Base-by-base conservation (phyloP, 2,329 filamentous ascomycete genomes). In the Plectosphaerella cucumerina region DNA sequence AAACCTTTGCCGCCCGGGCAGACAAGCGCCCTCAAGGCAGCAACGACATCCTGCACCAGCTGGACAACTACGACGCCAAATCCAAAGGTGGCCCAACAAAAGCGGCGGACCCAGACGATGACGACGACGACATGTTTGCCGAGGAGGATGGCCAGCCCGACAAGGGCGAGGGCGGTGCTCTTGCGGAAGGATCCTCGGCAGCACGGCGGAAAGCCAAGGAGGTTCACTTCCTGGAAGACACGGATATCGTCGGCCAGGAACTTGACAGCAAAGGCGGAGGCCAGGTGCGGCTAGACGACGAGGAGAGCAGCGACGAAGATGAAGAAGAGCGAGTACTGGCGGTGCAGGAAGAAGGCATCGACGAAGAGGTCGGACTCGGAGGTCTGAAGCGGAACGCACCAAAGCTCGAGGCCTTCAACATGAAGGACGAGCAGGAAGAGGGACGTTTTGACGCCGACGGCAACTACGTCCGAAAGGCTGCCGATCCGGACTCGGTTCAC, bases 341-440 rank as follows among this genome's bases (percentile, higher is more conserved):
- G 23, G 84, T 84, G 45, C 70, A 89, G 33, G 90, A 89, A 57
- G 84, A 88, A 54, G 89, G 84, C 17, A 65, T 96, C 15, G 94
- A 97, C 59, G 87, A 92, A 50, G 94, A 99, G 67, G 77, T 99
- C 6, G 94, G 94, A 2, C 86, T 90, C 2, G 94, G 94, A 14
- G 88, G 89, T 2, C 87, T 95, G 60, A 97, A 97, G 73, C 89
- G 85, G 61, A 90, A 97, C 67, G 94, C 94, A 2, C 94, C 94
- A 2, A 90, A 94, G 66, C 80, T 99, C 6, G 94, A 97, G 67
- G 93, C 93, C 3, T 99, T 99, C 78, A 97, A 99, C 64, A 89
- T 99, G 78, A 85, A 83, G 53, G 75, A 82, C 12, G 94, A 99
- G 68, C 86, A 95, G 66, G 91, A 97, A 63, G 93, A 97, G 59